Base-by-base conservation (phyloP, 2,329 filamentous ascomycete species). In the Neonectria ditissima region DNA sequence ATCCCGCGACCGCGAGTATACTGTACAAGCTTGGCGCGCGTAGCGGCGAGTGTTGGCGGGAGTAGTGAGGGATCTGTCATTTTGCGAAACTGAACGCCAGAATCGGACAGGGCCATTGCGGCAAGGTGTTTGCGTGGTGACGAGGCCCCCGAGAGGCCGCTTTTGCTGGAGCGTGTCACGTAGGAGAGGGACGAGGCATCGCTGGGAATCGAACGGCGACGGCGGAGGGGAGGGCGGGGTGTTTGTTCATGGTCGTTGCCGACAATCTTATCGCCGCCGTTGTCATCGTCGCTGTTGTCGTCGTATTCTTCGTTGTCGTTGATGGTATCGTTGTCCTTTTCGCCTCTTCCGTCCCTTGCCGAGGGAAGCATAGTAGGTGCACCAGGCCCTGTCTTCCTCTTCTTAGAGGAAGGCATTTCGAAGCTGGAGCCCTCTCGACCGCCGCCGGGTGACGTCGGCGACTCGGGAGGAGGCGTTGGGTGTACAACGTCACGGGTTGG, bases 171-270 rank as follows among this genome's bases (percentile, higher is more conserved):
- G 8, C 30, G 26, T 5, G 26, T 28, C 2, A 51, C 16, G 2
- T 47, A 53, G 3, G 45, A 43, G 5, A 39, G 8, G 1, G 62
- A 47, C 1, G 65, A 56, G 14, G 54, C 32, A 5, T 63, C 44
- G 32, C 59, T 63, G 18, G 50, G 39, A 0, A 59, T n/a, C n/a
- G n/a, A n/a, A 20, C 59, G 16, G 1, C 34, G 20, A 3, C 37
- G 48, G n/a, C 22, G 10, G 2, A 32, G 8, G 2, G 39, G 8
- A 13, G 32, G 1, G n/a, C 37, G 37, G 11, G 37, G 37, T 41
- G 37, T 41, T 11, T 41, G 37, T 7, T 41, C 37, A n/a, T 18
- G 7, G 4, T 41, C 37, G n/a, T 41, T 20, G 9, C 37, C n/a
- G n/a, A 10, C 11, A 11, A 10, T 1, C n/a, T 41, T 9, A 9